Percentiles rank a stretch among this genome's conserved stretches.
Evolutionary conservation across 257 asterid species (phyloP).

Genomic region (Eucommia ulmoides): DNA sequence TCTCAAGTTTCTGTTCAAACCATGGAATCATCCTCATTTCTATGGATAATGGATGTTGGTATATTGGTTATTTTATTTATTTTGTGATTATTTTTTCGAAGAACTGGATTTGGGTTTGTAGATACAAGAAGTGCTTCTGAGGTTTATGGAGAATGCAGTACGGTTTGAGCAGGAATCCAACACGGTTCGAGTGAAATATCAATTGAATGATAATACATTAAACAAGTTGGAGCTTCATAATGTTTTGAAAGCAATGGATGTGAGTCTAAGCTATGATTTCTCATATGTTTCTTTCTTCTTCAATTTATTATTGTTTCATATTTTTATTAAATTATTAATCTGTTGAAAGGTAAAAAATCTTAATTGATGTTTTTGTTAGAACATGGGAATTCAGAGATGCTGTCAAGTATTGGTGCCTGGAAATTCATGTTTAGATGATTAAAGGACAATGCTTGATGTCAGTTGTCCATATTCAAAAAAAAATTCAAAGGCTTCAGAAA

Average conservation of each 20-base stretch:
- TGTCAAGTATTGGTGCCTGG: background rate
- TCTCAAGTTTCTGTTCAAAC: no score
- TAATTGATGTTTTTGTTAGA: no score
- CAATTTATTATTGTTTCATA: no score
- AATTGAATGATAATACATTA: slow-evolving; percentile 24
- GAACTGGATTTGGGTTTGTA: slow-evolving; percentile 58
- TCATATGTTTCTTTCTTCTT: slow-evolving; percentile 4
- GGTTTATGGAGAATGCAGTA: slow-evolving; percentile 63
- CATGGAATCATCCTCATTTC: no score
- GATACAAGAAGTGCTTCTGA: slow-evolving; percentile 68
- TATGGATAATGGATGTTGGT: slow-evolving; percentile 1
- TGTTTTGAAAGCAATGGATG: slow-evolving; percentile 78
- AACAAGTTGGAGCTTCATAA: slow-evolving; percentile 53
- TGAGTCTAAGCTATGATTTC: slow-evolving; percentile 25
- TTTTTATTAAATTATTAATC: background rate
- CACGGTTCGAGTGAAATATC: slow-evolving; percentile 42
- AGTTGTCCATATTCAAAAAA: background rate
- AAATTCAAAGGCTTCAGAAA: no score
- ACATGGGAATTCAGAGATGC: background rate
- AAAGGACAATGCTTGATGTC: background rate
- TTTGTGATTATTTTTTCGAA: slow-evolving; percentile 41
- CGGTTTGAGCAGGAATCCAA: slow-evolving; percentile 44
- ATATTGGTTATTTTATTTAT: slow-evolving; percentile 18
- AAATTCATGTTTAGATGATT: background rate
- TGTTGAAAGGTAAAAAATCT: background rate